Percentiles rank a stretch among this genome's conserved stretches.
Conservation (phyloP, 768 basidiomycete genomes). For the Podaxis sp. region DNA sequence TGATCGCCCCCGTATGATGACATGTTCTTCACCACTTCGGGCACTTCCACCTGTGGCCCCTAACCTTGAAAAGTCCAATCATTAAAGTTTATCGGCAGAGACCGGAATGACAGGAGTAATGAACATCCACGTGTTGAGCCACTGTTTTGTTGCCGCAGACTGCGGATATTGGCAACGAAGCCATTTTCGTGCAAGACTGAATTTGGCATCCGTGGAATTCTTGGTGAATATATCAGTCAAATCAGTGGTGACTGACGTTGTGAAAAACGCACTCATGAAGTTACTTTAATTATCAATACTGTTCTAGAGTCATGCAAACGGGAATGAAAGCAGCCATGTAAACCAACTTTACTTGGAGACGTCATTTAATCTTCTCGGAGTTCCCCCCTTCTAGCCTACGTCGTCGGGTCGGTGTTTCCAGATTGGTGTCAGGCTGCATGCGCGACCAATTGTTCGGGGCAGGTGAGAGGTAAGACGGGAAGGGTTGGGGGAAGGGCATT, state of each 20-base stretch:
- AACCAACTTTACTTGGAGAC: constrained; percentile 8
- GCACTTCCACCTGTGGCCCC: neutral
- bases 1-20: neutral
- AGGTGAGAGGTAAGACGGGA: constrained; percentile 45
- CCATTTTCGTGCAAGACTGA: neutral
- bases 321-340: neutral
- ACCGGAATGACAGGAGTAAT: constrained; percentile 5
- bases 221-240: neutral
- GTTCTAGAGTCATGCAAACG: constrained; percentile 8
- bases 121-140: constrained; percentile 3
- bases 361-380: constrained; percentile 51
- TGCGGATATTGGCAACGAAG: neutral
- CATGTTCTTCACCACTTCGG: constrained; percentile 6
- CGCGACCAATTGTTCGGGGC: constrained; percentile 44
- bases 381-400: constrained; percentile 54
- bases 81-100: constrained; percentile 8
- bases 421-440: constrained; percentile 35
- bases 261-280: neutral
- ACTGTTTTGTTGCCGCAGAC: neutral
- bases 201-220: neutral
- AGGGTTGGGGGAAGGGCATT: constrained; percentile 40
- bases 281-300: constrained; percentile 3
- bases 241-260: neutral
- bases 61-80: neutral
- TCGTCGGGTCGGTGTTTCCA: constrained; percentile 42